Base-by-base conservation (phyloP, 768 basidiomycete species). In the Piloderma croceum region DNA sequence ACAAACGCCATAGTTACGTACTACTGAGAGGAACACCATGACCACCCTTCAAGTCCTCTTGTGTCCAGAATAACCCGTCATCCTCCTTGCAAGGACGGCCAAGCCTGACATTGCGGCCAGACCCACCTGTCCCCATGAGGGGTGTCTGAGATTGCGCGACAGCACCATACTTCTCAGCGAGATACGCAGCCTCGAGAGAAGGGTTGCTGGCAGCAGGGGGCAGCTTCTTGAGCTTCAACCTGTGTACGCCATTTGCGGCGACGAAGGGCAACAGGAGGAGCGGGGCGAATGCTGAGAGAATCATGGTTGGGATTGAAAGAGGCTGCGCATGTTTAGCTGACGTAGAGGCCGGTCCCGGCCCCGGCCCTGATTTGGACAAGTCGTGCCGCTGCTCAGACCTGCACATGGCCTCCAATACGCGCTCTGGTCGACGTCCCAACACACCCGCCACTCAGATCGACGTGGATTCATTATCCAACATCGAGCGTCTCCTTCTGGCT, bases 131-230 rank as follows among this genome's bases (percentile, higher is more conserved):
- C 34, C 88, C 89, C 51, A 84, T 68, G 41, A 92, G 65, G 39
- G 86, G 85, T 37, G 74, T 51, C 48, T 77, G 68, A 47, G 62
- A 63, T 34, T 54, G 52, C 20, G 58, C 54, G 25, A 65, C 54
- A 39, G 69, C 76, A 38, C 88, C 81, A 73, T 98, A 96, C 73
- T 99, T 98, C 73, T 90, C 77, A n/a, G 84, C 81, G 42, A 98
- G 83, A 60, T 88, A 90, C 17, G 83, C 85, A 33, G 77, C 77
- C 66, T 90, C 83, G 35, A 89, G 68, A 19, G 71, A 58, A 17
- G 84, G 79, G 43, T 81, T 81, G 55, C 69, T 73, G 11, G 67
- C 61, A n/a, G 68, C 69, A 31, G 73, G 68, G 13, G 83, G 74
- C 2, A 94, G 58, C 69, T 96, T 96, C 65, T 90, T 77, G 22